Conservation (phyloP, 805 yeast species). For the Limtongia smithiae region DNA sequence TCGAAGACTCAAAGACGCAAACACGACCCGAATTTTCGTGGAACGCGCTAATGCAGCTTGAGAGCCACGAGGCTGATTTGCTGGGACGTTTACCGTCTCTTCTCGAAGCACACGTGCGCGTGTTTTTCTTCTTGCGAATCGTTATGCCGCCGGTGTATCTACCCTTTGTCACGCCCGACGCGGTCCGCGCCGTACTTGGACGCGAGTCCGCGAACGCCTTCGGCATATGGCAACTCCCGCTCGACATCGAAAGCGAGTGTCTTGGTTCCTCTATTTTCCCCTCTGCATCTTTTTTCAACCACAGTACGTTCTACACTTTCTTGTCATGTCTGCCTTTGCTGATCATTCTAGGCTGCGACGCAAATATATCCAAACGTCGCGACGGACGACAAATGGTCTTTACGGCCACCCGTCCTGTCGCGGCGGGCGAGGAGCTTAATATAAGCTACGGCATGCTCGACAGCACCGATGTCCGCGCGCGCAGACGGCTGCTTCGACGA, state of each 20-base stretch:
- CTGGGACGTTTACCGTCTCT: conserved; percentile 15
- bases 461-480: conserved; percentile 41
- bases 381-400: conserved; percentile 43
- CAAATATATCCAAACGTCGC: conserved; percentile 52
- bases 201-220: conserved; percentile 64
- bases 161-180: conserved; percentile 41
- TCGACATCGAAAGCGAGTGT: conserved; percentile 44
- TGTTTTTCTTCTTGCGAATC: conserved; percentile 8
- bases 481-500: conserved; percentile 45
- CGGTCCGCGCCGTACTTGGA: conserved; percentile 51
- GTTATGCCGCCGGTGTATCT: conserved; percentile 9
- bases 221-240: conserved; percentile 58
- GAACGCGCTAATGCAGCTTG: conserved; percentile 8
- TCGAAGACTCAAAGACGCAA: conserved; percentile 16
- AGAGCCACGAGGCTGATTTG: conserved; percentile 20
- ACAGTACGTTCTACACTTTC: conserved; percentile 37
- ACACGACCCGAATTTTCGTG: conserved; percentile 1
- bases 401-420: conserved; percentile 42
- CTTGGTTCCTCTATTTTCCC: conserved; percentile 61
- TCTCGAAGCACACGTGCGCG: conserved; percentile 22
- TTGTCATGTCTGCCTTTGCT: background rate
- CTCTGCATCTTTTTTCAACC: conserved; percentile 64
- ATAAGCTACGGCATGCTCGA: conserved; percentile 58
- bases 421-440: conserved; percentile 49
- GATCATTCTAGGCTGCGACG: conserved; percentile 44